These are phyloP conservation scores for Nothopassalora personata DNA, from an alignment of 2,329 filamentous ascomycete genomes.

Conservation along the genomic window DNA sequence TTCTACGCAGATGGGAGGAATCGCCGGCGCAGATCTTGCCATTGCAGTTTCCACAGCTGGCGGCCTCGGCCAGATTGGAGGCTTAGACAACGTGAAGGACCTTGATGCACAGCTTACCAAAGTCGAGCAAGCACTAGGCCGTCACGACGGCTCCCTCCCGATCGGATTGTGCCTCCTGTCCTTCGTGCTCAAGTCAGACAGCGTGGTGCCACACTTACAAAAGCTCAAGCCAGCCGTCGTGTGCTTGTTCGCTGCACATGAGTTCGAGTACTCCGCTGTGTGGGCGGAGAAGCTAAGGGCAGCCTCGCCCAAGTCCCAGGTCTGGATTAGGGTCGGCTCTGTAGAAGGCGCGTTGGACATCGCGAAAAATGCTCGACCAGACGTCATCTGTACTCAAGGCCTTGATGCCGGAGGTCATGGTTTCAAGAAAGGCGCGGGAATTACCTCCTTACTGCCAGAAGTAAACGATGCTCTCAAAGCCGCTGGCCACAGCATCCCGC, in stretches of 20 bases:
- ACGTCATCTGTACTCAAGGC: conserved; percentile 59
- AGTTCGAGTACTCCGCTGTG: conserved; percentile 34
- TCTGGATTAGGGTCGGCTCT: conserved; percentile 59
- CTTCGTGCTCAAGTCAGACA: conserved; percentile 38
- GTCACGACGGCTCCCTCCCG: conserved; percentile 35
- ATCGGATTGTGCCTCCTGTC: conserved; percentile 60
- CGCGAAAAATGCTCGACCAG: conserved; percentile 42
- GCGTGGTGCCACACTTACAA: conserved; percentile 47
- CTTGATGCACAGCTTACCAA: conserved; percentile 14
- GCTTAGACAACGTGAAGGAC: conserved; percentile 28
- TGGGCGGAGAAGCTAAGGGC: conserved; percentile 31
- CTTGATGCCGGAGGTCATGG: conserved; percentile 62
- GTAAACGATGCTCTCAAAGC: conserved; percentile 43
- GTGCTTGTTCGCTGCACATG: conserved; percentile 61
- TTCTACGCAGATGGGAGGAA: conserved; percentile 35
- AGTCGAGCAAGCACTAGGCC: conserved; percentile 12
- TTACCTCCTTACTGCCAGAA: conserved; percentile 56
- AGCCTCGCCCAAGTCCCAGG: conserved; percentile 36
- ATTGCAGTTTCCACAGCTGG: conserved; percentile 53
- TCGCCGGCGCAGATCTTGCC: conserved; percentile 52
- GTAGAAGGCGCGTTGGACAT: conserved; percentile 52
- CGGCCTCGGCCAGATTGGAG: conserved; percentile 43
- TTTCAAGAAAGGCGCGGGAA: conserved; percentile 48
- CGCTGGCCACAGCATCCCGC: conserved; percentile 38
- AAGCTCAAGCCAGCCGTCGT: conserved; percentile 55